phyloP scores from a whole-genome alignment of 495 filamentous ascomycete genomes.

The Penicillium angulare region DNA sequence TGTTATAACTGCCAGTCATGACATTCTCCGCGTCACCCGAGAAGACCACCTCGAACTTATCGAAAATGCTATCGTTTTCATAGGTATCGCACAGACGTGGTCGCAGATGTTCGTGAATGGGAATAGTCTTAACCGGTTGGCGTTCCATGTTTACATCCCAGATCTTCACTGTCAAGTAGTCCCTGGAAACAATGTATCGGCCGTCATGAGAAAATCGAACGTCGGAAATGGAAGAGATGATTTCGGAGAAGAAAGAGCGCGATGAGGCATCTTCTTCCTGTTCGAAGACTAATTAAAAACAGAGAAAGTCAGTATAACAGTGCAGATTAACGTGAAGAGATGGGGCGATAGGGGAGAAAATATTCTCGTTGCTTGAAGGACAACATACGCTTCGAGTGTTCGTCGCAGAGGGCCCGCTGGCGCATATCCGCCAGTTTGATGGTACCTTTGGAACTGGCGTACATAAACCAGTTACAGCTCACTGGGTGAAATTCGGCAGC shows the following conservation, averaged over 20 bases:
- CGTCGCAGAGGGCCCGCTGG: constrained; percentile 90
- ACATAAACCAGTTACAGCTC: constrained; percentile 99
- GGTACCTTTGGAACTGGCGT: constrained; percentile 97
- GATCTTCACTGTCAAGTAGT: constrained; percentile 98
- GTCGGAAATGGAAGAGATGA: constrained; percentile 98
- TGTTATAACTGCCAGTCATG: constrained; percentile 99
- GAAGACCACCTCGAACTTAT: constrained; percentile 99
- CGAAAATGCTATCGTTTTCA: constrained; percentile 98
- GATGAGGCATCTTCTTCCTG: constrained; percentile 98
- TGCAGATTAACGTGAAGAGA: too few species aligned
- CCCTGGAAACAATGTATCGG: constrained; percentile 93
- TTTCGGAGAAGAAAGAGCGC: constrained; percentile 99
- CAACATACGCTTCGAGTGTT: constrained; percentile 86
- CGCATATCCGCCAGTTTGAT: constrained; percentile 99
- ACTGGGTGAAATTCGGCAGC: constrained; percentile 96
- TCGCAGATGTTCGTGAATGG: constrained; percentile 95
- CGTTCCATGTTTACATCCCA: constrained; percentile 99
- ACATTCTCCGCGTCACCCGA: constrained; percentile 98
- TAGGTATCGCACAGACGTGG: constrained; percentile 97
- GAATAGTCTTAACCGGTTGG: constrained; percentile 95
- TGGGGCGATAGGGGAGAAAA: too few species aligned
- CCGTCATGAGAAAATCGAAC: constrained; percentile 96
- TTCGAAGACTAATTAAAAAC: constrained; percentile 72
- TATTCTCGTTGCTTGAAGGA: too few species aligned
- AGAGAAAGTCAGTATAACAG: neutral